Evolutionary conservation across 495 filamentous ascomycete genomes (phyloP).

Genomic region (Aspergillus avenaceus): DNA sequence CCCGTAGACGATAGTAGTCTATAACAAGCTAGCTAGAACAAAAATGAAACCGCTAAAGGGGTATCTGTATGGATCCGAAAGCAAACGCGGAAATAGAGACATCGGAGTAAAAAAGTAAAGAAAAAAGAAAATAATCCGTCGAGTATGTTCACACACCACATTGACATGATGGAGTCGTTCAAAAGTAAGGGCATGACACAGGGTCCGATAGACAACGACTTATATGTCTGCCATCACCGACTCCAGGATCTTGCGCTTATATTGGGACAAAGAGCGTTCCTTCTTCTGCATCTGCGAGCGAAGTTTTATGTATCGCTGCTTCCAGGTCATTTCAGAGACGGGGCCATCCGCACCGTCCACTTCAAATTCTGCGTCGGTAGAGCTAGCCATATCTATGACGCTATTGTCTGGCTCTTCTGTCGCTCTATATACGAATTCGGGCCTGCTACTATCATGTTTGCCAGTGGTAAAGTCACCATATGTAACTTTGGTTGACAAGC

Average conservation of each 20-base stretch:
- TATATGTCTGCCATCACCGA: conserved; percentile 52
- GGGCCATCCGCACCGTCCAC: conserved; percentile 22
- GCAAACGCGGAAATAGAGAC: conserved; percentile 1
- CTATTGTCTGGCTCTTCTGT: conserved; percentile 12
- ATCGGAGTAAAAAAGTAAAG: conserved; percentile 8
- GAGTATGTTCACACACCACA: no score
- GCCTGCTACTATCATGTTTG: conserved; percentile 1
- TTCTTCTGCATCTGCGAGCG: conserved; percentile 48
- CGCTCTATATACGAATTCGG: conserved; percentile 6
- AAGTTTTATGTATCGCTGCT: conserved; percentile 41
- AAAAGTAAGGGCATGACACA: no score
- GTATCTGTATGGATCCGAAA: conserved; percentile 18
- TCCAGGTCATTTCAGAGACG: conserved; percentile 36
- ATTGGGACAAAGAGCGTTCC: conserved; percentile 44
- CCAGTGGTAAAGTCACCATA: conserved; percentile 24
- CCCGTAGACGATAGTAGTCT: background rate
- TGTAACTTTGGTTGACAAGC: conserved; percentile 27
- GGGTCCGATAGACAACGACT: background rate
- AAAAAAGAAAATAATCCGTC: conserved; percentile 1
- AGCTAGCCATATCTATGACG: conserved; percentile 17
- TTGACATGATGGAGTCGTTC: background rate
- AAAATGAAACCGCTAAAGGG: conserved; percentile 15
- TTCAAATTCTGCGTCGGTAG: conserved; percentile 30
- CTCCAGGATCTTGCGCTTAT: conserved; percentile 53
- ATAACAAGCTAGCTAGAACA: conserved; percentile 1